Conservation (phyloP, 257 asterid genomes). For the Haberlea rhodopensis region DNA sequence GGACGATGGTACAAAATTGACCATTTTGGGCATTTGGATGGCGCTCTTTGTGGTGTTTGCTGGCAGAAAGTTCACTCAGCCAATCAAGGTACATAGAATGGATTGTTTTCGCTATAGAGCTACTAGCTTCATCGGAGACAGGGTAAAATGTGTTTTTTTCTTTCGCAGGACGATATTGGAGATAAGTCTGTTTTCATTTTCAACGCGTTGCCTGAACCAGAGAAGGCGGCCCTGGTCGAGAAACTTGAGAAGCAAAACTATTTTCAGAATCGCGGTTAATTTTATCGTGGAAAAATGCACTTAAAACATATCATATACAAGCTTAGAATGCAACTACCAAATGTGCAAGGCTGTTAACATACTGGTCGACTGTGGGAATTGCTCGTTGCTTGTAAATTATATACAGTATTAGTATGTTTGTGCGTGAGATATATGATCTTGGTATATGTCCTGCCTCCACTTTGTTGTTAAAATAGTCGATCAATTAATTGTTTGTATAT, state of each 20-base stretch:
- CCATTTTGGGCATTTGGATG: constrained; percentile 75
- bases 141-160: not conserved
- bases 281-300: too few species aligned
- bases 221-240: constrained; percentile 49
- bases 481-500: too few species aligned
- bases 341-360: not conserved
- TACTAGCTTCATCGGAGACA: not conserved
- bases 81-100: constrained; percentile 58
- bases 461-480: too few species aligned
- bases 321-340: not conserved
- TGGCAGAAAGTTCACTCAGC: constrained; percentile 90
- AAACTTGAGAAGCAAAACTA: constrained; percentile 50
- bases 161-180: constrained; percentile 83
- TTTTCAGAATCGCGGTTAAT: constrained; percentile 31
- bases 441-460: too few species aligned
- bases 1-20: constrained; percentile 70
- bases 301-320: too few species aligned
- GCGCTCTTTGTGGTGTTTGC: constrained; percentile 76
- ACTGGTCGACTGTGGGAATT: too few species aligned
- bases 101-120: not conserved
- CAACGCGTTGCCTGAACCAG: constrained; percentile 63
- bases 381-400: too few species aligned
- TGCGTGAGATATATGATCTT: too few species aligned
- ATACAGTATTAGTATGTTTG: too few species aligned
- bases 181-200: constrained; percentile 88